phyloP scores from a whole-genome alignment of 1,284 basidiomycete species.

The Ustilago tritici region DNA sequence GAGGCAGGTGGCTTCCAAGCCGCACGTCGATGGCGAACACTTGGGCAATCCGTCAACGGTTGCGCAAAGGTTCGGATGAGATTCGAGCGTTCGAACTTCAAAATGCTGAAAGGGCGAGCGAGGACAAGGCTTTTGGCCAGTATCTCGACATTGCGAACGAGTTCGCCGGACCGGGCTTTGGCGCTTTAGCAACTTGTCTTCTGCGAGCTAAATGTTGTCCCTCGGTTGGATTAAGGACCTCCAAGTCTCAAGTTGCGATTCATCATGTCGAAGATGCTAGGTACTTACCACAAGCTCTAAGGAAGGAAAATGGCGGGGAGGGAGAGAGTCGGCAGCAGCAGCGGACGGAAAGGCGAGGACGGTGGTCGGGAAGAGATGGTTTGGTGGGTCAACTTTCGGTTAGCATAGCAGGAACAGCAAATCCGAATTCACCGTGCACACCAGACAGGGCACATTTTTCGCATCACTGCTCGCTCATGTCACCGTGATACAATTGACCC shows the following conservation, averaged over 20 bases:
- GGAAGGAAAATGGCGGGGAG: conserved; percentile 31
- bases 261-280: neutral
- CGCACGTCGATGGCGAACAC: no score
- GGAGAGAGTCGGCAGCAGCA: conserved; percentile 22
- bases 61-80: no score
- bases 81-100: no score
- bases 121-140: no score
- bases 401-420: neutral
- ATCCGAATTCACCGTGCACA: neutral
- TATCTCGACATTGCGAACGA: no score
- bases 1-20: no score
- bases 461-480: neutral
- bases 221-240: neutral
- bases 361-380: conserved; percentile 25
- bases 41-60: no score
- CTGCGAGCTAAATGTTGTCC: conserved; percentile 6
- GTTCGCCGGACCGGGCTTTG: no score
- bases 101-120: no score
- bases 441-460: neutral
- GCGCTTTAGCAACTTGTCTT: neutral
- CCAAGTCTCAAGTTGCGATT: no score
- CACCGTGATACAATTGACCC: neutral
- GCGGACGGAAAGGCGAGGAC: conserved; percentile 38
- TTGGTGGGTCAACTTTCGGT: neutral
- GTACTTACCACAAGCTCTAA: conserved; percentile 52